These are phyloP conservation scores for Microbotryomycetes sp. DNA, from an alignment of 1,284 basidiomycete species.

Conservation along the genomic window DNA sequence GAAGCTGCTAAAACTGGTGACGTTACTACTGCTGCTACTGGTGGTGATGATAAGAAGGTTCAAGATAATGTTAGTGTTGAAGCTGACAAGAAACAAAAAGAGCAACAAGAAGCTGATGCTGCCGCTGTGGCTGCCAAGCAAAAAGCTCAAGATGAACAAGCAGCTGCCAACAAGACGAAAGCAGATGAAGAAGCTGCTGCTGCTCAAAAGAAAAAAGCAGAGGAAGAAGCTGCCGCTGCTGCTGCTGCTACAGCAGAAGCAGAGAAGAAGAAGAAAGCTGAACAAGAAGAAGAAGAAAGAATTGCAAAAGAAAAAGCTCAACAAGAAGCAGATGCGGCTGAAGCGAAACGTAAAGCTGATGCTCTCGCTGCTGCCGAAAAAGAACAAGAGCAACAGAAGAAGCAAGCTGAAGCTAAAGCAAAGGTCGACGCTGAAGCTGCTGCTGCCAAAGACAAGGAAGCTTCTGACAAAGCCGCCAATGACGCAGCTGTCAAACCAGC, in stretches of 20 bases:
- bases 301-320: neutral
- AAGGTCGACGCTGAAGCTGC: conserved; percentile 14
- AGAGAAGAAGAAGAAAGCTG: conserved; percentile 12
- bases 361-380: conserved; percentile 13
- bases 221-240: conserved; percentile 7
- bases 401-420: conserved; percentile 40
- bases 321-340: neutral
- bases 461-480: conserved; percentile 36
- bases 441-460: conserved; percentile 34
- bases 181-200: conserved; percentile 39
- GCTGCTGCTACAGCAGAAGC: conserved; percentile 11
- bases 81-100: conserved; percentile 9
- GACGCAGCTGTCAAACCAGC: conserved; percentile 33
- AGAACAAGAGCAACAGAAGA: conserved; percentile 19
- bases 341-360: conserved; percentile 37
- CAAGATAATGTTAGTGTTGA: conserved; percentile 13
- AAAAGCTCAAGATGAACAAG: conserved; percentile 12
- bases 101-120: conserved; percentile 13
- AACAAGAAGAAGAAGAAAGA: neutral
- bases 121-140: conserved; percentile 13
- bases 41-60: conserved; percentile 10
- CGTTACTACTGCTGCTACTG: too few relatives aligned
- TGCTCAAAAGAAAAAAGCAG: conserved; percentile 10
- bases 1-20: too few relatives aligned
- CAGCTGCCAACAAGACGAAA: conserved; percentile 1